These are phyloP conservation scores for Candida ficus DNA, from an alignment of 805 yeast species.

Conservation along the genomic window DNA sequence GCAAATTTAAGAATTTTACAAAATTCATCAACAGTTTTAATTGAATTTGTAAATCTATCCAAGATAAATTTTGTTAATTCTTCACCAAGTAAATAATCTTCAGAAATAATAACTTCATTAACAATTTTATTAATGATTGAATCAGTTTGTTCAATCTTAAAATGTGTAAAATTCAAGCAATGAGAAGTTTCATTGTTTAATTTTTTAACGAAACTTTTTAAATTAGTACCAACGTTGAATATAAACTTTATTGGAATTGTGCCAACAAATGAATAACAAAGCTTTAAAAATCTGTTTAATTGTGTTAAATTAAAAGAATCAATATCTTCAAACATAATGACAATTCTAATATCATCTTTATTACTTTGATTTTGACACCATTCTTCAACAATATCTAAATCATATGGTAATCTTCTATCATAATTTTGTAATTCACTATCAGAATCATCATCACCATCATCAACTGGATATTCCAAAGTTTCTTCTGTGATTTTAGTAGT, in stretches of 20 bases:
- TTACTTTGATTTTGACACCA: conserved; percentile 17
- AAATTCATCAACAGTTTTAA: conserved; percentile 23
- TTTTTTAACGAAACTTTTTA: conserved; percentile 16
- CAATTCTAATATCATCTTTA: conserved; percentile 13
- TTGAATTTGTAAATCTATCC: conserved; percentile 18
- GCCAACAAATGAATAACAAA: conserved; percentile 13
- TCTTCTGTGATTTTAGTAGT: not conserved
- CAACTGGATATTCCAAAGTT: conserved; percentile 4
- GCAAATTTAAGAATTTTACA: conserved; percentile 20
- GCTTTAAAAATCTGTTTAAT: conserved; percentile 17
- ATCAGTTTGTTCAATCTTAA: conserved; percentile 24
- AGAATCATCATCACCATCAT: conserved; percentile 9
- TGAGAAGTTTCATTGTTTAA: conserved; percentile 14
- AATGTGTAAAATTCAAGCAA: conserved; percentile 12
- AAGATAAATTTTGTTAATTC: conserved; percentile 17
- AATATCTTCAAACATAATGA: conserved; percentile 22
- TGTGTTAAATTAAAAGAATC: conserved; percentile 20
- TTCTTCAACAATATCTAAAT: conserved; percentile 22
- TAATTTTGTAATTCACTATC: conserved; percentile 12
- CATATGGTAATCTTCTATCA: conserved; percentile 21
- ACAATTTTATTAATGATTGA: conserved; percentile 20
- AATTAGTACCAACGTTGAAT: conserved; percentile 21
- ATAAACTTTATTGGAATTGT: conserved; percentile 22
- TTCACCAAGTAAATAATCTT: conserved; percentile 16
- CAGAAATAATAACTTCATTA: conserved; percentile 15